Conservation (phyloP, 129 eudicot species). For the Deinandra increscens region DNA sequence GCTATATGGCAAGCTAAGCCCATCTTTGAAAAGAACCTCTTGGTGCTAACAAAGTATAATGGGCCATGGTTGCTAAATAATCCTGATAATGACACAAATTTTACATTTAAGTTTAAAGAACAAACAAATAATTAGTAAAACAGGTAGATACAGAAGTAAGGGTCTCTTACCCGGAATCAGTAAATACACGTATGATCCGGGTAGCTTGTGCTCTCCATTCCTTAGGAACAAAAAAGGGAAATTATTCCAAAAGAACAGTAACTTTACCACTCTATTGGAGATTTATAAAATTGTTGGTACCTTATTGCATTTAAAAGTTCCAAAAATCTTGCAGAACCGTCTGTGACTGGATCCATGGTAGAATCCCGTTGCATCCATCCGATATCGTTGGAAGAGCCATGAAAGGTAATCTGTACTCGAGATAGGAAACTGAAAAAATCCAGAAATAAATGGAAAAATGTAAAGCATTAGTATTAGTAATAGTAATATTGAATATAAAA, state of each 20-base stretch:
- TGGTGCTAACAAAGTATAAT: constrained; percentile 82
- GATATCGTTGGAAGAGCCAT: constrained; percentile 81
- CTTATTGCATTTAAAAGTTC: constrained; percentile 70
- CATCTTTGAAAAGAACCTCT: constrained; percentile 89
- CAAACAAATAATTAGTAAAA: not conserved
- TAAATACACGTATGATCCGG: constrained; percentile 77
- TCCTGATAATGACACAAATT: constrained; percentile 41
- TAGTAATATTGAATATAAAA: not conserved
- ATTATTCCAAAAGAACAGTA: not conserved
- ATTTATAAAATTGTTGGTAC: constrained; percentile 36
- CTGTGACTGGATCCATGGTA: constrained; percentile 77
- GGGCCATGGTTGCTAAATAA: constrained; percentile 97
- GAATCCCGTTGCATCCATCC: constrained; percentile 91
- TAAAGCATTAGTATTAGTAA: not conserved
- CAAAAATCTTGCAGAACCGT: constrained; percentile 82
- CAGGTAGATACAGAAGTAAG: not conserved
- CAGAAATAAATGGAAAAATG: not conserved
- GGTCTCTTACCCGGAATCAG: constrained; percentile 73
- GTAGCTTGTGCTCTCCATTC: constrained; percentile 79
- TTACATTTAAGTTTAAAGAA: not conserved
- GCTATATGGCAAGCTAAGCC: constrained; percentile 98
- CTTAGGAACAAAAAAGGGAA: constrained; percentile 29
- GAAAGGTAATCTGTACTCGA: constrained; percentile 62
- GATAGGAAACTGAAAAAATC: constrained; percentile 46
- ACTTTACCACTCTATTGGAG: not conserved